Conservation (phyloP, 768 basidiomycete species). For the Auricularia cornea region DNA sequence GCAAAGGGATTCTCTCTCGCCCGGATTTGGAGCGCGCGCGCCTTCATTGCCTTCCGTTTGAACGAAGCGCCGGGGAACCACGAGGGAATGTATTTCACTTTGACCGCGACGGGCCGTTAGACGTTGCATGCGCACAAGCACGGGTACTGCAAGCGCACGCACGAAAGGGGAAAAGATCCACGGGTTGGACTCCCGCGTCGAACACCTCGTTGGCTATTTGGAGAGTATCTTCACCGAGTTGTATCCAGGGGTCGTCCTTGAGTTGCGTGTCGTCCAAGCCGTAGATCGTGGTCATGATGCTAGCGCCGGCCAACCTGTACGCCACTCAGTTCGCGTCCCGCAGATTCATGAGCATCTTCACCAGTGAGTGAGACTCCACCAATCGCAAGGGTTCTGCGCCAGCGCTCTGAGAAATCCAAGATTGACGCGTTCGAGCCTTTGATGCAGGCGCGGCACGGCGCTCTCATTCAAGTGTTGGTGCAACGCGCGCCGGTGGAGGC, state of each 20-base stretch:
- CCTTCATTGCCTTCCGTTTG: slow-evolving; percentile 20
- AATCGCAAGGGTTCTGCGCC: background rate
- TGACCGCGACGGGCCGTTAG: background rate
- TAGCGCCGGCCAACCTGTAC: background rate
- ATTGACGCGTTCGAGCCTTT: background rate
- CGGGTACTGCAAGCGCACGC: background rate
- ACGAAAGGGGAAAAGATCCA: slow-evolving; percentile 8
- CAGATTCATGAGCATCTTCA: background rate
- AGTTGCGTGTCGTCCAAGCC: background rate
- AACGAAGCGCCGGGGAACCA: no score
- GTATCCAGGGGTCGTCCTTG: background rate
- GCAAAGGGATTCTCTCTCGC: no score
- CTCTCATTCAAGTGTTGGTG: slow-evolving; percentile 5
- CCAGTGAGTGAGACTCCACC: background rate
- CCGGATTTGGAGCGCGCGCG: slow-evolving; percentile 27
- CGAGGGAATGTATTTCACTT: slow-evolving; percentile 8
- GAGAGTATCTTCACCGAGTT: background rate
- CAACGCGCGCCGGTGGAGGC: slow-evolving; percentile 1
- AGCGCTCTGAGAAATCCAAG: background rate
- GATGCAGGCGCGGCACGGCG: background rate
- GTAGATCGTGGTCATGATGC: background rate
- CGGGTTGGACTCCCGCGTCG: background rate
- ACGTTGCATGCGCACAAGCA: background rate
- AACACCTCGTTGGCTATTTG: background rate
- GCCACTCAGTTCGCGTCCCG: no score